Evolutionary conservation across 2,329 filamentous ascomycete genomes (phyloP).

Genomic region (Camillea tinctor): DNA sequence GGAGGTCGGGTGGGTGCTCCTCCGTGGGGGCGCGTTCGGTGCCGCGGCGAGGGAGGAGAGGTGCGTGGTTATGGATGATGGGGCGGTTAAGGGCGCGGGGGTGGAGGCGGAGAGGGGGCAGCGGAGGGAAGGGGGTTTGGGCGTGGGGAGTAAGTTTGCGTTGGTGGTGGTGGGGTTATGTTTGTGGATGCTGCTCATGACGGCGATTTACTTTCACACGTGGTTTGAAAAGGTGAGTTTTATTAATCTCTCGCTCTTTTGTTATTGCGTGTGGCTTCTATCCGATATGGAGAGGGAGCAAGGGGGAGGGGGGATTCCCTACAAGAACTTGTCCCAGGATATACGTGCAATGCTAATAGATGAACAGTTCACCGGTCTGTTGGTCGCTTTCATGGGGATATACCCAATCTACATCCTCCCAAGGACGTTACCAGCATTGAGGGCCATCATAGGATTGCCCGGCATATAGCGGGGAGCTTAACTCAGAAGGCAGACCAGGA

Average conservation of each 20-base stretch:
- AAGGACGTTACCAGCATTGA: slow-evolving; percentile 23
- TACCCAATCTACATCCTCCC: slow-evolving; percentile 27
- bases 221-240: slow-evolving; percentile 90
- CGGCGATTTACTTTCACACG: slow-evolving; percentile 96
- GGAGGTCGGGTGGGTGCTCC: slow-evolving; percentile 66
- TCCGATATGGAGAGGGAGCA: neutral
- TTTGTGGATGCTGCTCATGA: slow-evolving; percentile 98
- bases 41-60: slow-evolving; percentile 58
- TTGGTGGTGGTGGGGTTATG: slow-evolving; percentile 66
- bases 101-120: slow-evolving; percentile 41
- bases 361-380: slow-evolving; percentile 18
- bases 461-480: slow-evolving; percentile 28
- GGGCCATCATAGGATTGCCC: slow-evolving; percentile 23
- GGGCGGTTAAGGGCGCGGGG: slow-evolving; percentile 59
- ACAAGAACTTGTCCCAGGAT: neutral
- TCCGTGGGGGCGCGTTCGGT: slow-evolving; percentile 39
- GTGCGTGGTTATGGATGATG: slow-evolving; percentile 64
- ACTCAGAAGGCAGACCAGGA: neutral
- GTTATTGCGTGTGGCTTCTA: slow-evolving; percentile 1
- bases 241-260: neutral
- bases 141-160: slow-evolving; percentile 55
- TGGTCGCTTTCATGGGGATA: slow-evolving; percentile 23
- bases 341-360: neutral
- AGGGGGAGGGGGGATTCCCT: neutral
- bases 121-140: slow-evolving; percentile 38